These are phyloP conservation scores for Discostella stelligeroides DNA, from an alignment of 108 stramenopile species.

Conservation along the genomic window DNA sequence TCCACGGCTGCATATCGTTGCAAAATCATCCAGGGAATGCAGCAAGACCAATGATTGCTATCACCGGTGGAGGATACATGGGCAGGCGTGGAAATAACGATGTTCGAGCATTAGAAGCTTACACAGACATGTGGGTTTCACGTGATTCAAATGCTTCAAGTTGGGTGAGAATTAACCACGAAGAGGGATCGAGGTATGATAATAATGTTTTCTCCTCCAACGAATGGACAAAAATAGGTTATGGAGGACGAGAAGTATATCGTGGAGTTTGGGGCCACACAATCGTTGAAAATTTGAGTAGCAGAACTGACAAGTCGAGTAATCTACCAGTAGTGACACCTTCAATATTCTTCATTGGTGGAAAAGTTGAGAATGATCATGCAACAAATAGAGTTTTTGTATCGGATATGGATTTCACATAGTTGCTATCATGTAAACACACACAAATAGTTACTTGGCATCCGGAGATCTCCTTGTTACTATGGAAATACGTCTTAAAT, in stretches of 20 bases:
- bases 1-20: conserved; percentile 57
- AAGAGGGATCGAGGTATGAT: conserved; percentile 54
- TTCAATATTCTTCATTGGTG: conserved; percentile 53
- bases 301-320: conserved; percentile 27
- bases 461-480: conserved; percentile 4
- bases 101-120: conserved; percentile 49
- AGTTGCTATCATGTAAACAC: neutral
- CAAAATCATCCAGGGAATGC: conserved; percentile 19
- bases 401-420: conserved; percentile 28
- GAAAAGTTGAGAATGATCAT: conserved; percentile 46
- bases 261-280: conserved; percentile 74
- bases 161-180: conserved; percentile 58
- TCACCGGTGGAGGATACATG: conserved; percentile 74
- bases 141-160: conserved; percentile 36
- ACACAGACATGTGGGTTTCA: conserved; percentile 65
- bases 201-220: conserved; percentile 61
- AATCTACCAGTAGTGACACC: conserved; percentile 2
- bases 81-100: conserved; percentile 63
- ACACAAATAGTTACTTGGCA: neutral
- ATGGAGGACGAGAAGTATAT: conserved; percentile 47
- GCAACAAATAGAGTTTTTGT: conserved; percentile 45
- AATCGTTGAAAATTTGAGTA: conserved; percentile 37
- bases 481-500: conserved; percentile 5
- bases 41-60: conserved; percentile 47
- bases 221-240: conserved; percentile 50